Conservation (phyloP, 257 asterid species). For the Linderniella brevidens region DNA sequence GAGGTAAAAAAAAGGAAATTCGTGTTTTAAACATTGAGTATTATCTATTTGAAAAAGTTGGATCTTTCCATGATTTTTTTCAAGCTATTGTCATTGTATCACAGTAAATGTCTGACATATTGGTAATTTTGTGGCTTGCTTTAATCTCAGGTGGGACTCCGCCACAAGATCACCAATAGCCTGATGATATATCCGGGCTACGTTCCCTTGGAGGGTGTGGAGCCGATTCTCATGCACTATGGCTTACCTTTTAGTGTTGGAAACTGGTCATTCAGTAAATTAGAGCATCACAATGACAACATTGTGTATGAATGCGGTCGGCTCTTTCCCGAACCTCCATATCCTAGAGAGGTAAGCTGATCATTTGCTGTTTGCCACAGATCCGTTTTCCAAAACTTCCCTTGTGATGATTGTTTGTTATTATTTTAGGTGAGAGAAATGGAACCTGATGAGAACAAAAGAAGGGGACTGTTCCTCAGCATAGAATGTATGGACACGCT, state of each 20-base stretch:
- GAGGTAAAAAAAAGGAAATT: conserved; percentile 34
- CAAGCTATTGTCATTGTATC: neutral
- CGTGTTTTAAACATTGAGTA: no score
- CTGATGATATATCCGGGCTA: conserved; percentile 98
- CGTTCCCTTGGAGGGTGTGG: conserved; percentile 66
- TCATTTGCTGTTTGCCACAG: neutral
- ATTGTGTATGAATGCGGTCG: conserved; percentile 85
- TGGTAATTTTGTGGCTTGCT: conserved; percentile 10
- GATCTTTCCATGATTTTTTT: conserved; percentile 2
- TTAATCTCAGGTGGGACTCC: conserved; percentile 77
- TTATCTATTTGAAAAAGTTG: neutral
- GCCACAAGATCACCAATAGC: conserved; percentile 73
- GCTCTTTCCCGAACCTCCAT: conserved; percentile 94
- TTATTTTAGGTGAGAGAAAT: conserved; percentile 43
- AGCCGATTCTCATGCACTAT: conserved; percentile 93
- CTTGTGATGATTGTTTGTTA: neutral
- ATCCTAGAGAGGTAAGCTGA: conserved; percentile 75
- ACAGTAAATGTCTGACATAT: neutral
- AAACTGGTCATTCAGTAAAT: conserved; percentile 88
- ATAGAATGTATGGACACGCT: conserved; percentile 70
- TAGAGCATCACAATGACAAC: conserved; percentile 66
- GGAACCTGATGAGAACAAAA: conserved; percentile 49
- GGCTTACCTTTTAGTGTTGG: conserved; percentile 84
- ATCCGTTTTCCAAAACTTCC: conserved; percentile 2
- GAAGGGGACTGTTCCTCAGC: conserved; percentile 45